Conservation (phyloP, 805 yeast species). For the Zygosaccharomyces gambellarensis region DNA sequence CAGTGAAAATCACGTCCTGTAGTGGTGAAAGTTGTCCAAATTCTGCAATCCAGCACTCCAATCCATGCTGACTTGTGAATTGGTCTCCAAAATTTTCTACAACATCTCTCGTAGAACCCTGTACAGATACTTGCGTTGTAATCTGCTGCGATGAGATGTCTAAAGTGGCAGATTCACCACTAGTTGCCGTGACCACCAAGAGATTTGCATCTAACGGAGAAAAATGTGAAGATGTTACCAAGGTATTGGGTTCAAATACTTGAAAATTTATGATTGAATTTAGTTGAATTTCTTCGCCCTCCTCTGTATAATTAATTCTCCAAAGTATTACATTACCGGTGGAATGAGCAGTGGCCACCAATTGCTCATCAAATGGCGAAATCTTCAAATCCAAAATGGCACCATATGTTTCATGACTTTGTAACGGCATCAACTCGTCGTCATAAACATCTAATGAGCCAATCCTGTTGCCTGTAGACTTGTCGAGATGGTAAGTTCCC, state of each 20-base stretch:
- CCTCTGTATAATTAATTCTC: slow-evolving; percentile 34
- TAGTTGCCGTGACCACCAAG: slow-evolving; percentile 58
- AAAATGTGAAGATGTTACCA: slow-evolving; percentile 64
- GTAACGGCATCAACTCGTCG: slow-evolving; percentile 22
- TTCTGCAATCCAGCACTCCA: slow-evolving; percentile 88
- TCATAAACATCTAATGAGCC: slow-evolving; percentile 54
- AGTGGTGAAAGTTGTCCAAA: slow-evolving; percentile 56
- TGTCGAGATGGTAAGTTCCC: slow-evolving; percentile 78
- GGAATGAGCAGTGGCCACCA: slow-evolving; percentile 67
- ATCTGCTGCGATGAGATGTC: slow-evolving; percentile 15
- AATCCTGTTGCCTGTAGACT: slow-evolving; percentile 50
- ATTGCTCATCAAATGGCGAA: slow-evolving; percentile 46
- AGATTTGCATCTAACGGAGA: slow-evolving; percentile 39
- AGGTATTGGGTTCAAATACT: slow-evolving; percentile 43
- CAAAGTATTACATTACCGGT: slow-evolving; percentile 71
- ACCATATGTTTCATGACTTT: slow-evolving; percentile 39
- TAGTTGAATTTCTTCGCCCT: slow-evolving; percentile 15
- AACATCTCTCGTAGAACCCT: slow-evolving; percentile 13
- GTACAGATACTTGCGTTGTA: slow-evolving; percentile 14
- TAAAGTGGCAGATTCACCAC: slow-evolving; percentile 50
- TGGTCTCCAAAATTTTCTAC: slow-evolving; percentile 6
- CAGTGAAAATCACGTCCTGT: slow-evolving; percentile 62
- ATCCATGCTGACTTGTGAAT: slow-evolving; percentile 46
- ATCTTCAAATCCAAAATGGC: slow-evolving; percentile 79
- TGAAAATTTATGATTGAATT: slow-evolving; percentile 35